Percentiles rank a stretch among this genome's conserved stretches.
Conservation (phyloP, 306 rosid species). For the Rosa chinensis region DNA sequence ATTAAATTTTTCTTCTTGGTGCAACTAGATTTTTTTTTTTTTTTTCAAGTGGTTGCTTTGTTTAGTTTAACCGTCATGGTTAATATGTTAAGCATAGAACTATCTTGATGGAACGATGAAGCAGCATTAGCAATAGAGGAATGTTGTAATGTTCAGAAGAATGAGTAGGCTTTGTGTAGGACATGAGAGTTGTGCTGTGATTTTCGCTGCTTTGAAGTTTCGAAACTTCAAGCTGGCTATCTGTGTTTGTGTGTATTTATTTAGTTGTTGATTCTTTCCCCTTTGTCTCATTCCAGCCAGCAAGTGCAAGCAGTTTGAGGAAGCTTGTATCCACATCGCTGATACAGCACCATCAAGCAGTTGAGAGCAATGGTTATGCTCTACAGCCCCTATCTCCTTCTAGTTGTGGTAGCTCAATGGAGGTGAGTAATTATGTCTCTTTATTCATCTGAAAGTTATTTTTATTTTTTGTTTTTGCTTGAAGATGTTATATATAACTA, state of each 20-base stretch:
- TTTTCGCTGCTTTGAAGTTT: constrained; percentile 1
- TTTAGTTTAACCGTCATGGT: not conserved
- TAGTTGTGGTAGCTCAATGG: constrained; percentile 46
- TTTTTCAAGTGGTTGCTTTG: not conserved
- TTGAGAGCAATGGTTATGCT: constrained; percentile 32
- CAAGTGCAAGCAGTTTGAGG: constrained; percentile 34
- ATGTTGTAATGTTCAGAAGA: not conserved
- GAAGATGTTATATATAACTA: not conserved
- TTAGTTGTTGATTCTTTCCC: constrained; percentile 13
- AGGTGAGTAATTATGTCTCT: constrained; percentile 41
- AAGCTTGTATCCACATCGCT: constrained; percentile 35
- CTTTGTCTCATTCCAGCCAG: constrained; percentile 48
- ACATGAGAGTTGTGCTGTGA: constrained; percentile 1
- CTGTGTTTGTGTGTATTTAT: not conserved
- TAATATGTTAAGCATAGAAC: not conserved
- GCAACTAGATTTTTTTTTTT: not conserved
- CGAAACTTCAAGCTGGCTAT: not conserved
- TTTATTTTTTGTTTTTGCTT: not conserved
- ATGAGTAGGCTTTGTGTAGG: not conserved
- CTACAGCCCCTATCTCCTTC: constrained; percentile 46
- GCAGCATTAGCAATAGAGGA: not conserved
- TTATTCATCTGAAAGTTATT: not conserved
- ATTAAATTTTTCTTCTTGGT: not conserved
- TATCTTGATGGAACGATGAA: not conserved
- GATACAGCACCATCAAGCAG: constrained; percentile 35